A percentile compares a stretch with the other conserved stretches of the same genome.
Conservation (phyloP, 163 green algal species). For the Chlorella variabilis region DNA sequence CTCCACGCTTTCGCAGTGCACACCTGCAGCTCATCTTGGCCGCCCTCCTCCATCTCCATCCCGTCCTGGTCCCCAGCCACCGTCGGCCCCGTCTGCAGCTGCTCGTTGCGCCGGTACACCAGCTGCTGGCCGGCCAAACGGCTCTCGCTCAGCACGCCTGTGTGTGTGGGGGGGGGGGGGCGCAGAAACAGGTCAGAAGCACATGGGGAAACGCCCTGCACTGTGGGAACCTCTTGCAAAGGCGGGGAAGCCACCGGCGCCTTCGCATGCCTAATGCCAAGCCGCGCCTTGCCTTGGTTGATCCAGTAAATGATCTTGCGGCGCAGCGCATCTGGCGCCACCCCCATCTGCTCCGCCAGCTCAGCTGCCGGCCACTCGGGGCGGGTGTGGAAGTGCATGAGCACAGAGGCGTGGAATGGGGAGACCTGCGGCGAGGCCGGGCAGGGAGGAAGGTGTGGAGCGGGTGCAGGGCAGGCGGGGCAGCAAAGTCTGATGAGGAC, state of each 20-base stretch:
- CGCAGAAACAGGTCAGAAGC: too few relatives aligned
- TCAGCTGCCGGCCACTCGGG: constrained; percentile 51
- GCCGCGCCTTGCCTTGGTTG: constrained; percentile 83
- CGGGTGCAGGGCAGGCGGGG: too few relatives aligned
- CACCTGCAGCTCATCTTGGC: constrained; percentile 15
- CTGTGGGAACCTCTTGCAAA: too few relatives aligned
- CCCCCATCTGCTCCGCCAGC: constrained; percentile 62
- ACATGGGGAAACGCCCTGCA: too few relatives aligned
- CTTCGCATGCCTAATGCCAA: too few relatives aligned
- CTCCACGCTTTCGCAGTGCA: too few relatives aligned
- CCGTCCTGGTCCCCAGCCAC: constrained; percentile 37
- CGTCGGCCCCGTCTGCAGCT: constrained; percentile 24
- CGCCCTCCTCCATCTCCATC: constrained; percentile 39
- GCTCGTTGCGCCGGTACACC: constrained; percentile 37
- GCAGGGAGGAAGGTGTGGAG: background rate
- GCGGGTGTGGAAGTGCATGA: constrained; percentile 73
- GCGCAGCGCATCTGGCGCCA: constrained; percentile 63
- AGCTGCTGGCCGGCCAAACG: background rate
- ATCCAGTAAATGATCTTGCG: constrained; percentile 86
- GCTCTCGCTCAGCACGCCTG: constrained; percentile 33
- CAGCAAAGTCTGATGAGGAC: too few relatives aligned
- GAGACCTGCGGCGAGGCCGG: constrained; percentile 57
- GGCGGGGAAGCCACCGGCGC: too few relatives aligned
- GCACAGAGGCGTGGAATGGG: constrained; percentile 77
- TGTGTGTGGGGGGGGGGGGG: background rate